These are phyloP conservation scores for Candida oleophila DNA, from an alignment of 805 yeast species.

Conservation along the genomic window DNA sequence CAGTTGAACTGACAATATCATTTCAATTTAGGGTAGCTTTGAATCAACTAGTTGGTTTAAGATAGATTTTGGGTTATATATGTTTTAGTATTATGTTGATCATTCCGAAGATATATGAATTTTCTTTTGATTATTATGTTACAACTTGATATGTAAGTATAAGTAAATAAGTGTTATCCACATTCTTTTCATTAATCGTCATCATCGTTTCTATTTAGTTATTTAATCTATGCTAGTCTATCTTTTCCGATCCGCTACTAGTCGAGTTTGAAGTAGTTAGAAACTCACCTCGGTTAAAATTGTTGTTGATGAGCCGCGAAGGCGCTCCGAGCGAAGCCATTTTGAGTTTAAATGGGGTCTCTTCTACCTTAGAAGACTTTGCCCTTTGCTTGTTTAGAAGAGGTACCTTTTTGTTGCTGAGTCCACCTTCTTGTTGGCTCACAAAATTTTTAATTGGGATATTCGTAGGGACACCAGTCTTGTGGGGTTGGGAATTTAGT, in stretches of 20 bases:
- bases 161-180: too few species aligned
- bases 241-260: slow-evolving; percentile 25
- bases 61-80: too few species aligned
- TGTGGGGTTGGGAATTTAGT: slow-evolving; percentile 3
- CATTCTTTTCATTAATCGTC: neutral
- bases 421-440: slow-evolving; percentile 3
- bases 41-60: too few species aligned
- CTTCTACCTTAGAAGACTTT: slow-evolving; percentile 3
- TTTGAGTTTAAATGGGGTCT: slow-evolving; percentile 8
- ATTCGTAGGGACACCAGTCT: neutral
- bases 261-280: slow-evolving; percentile 15
- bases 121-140: neutral
- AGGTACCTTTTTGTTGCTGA: slow-evolving; percentile 11
- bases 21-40: too few species aligned
- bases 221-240: slow-evolving; percentile 14
- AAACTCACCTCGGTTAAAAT: slow-evolving; percentile 6
- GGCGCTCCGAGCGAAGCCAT: slow-evolving; percentile 14
- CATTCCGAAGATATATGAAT: neutral
- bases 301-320: slow-evolving; percentile 15
- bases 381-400: slow-evolving; percentile 37
- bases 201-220: neutral
- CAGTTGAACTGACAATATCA: neutral
- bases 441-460: slow-evolving; percentile 4
- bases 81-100: neutral
- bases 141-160: too few species aligned